Percentiles rank a stretch among this genome's conserved stretches.
Evolutionary conservation across 192 early-diverging fungal genomes (phyloP).

Genomic region (Borealophlyctis nickersoniae): DNA sequence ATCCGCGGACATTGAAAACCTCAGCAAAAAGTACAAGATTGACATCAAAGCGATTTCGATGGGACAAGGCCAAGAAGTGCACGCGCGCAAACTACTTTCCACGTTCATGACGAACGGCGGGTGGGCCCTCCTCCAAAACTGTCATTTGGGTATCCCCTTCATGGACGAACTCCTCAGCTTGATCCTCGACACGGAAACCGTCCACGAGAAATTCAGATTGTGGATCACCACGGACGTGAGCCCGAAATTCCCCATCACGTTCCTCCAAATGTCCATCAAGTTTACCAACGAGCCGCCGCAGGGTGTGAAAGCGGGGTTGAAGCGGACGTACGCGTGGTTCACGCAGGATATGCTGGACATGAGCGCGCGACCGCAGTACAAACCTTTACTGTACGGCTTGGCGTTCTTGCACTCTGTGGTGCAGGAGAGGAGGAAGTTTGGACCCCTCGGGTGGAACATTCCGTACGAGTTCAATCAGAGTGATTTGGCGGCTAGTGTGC

Average conservation of each 20-base stretch:
- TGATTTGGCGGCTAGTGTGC: slow-evolving; percentile 61
- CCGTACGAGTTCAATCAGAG: slow-evolving; percentile 70
- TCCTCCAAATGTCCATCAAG: slow-evolving; percentile 64
- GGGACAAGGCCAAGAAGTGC: slow-evolving; percentile 68
- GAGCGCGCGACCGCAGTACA: slow-evolving; percentile 61
- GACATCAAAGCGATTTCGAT: slow-evolving; percentile 70
- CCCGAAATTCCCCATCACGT: slow-evolving; percentile 62
- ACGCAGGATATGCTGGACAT: slow-evolving; percentile 72
- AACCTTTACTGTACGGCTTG: slow-evolving; percentile 59
- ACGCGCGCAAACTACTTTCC: slow-evolving; percentile 57
- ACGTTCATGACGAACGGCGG: slow-evolving; percentile 63
- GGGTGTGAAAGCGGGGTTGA: slow-evolving; percentile 63
- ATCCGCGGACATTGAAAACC: slow-evolving; percentile 63
- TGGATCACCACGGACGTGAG: slow-evolving; percentile 65
- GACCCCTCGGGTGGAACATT: slow-evolving; percentile 68
- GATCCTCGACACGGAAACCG: slow-evolving; percentile 54
- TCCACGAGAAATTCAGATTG: slow-evolving; percentile 65
- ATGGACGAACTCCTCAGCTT: slow-evolving; percentile 59
- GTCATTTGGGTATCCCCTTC: slow-evolving; percentile 64
- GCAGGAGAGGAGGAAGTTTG: slow-evolving; percentile 64
- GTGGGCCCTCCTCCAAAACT: slow-evolving; percentile 65
- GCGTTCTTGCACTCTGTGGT: slow-evolving; percentile 67
- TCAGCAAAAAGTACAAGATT: slow-evolving; percentile 61
- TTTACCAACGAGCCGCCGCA: slow-evolving; percentile 70
- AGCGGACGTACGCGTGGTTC: slow-evolving; percentile 63